Evolutionary conservation across 441 rosid species (phyloP), one percentile per base, ranked within the genome.

Genomic region (Bruguiera hainesii): DNA sequence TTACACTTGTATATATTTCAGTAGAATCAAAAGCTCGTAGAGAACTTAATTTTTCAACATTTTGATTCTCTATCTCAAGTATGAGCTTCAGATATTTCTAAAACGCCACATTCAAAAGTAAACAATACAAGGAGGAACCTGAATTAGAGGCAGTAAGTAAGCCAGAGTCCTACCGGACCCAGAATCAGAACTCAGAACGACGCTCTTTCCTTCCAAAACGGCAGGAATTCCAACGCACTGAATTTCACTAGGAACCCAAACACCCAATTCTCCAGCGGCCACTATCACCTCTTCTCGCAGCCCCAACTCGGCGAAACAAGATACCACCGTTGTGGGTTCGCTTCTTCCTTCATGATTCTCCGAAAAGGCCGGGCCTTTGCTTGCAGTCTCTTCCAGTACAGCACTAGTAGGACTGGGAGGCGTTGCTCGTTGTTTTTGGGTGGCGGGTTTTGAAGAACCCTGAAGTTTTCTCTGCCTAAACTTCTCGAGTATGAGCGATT

Each of bases 121-220:
- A 91, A 89, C 50, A 83, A 82, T 85, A 83, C 80, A 7, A 87
- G 76, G 89, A 89, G 69, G 82, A 80, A 87, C 98, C 97, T 93
- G 98, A 81, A 90, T 96, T 73, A 93, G 84, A 60, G 97, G 98
- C 65, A 91, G 67, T 89, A 93, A 71, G 60, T 93, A 93, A 61
- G 96, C 95, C 33, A 89, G 82, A 42, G 97, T 93, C 84, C 91
- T 91, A 51, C 98, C 98, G 46, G 98, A 93, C 23, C 98, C 98
- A 65, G 98, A 90, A 69, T 93, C 96, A 15, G 98, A 93, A 9
- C 96, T 97, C 87, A 93, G 81, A 26, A 91, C 96, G 50, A 87
- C 91, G 78, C 83, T 87, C 74, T 76, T 85, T 33, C 88, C 85
- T 20, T 91, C 91, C 88, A 93, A 77, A 48, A 89, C 82, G 59